phyloP scores from a whole-genome alignment of 768 basidiomycete species.

The Suillus tomentosus region DNA sequence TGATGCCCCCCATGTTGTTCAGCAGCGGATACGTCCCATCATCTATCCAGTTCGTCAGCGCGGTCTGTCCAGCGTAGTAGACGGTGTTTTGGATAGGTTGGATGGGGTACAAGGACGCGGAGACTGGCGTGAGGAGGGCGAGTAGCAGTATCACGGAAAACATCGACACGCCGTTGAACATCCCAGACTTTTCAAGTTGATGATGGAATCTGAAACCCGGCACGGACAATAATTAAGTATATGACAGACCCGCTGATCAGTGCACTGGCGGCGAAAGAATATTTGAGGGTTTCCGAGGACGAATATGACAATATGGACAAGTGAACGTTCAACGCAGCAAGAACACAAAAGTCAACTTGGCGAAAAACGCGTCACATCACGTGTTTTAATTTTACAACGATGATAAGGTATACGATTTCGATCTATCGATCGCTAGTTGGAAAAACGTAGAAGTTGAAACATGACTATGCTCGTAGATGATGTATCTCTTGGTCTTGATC shows the following conservation, averaged over 20 bases:
- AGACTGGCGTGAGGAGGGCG: conserved; percentile 18
- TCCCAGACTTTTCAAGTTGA: neutral
- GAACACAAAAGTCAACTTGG: no score
- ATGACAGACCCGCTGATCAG: conserved; percentile 33
- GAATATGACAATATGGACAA: neutral
- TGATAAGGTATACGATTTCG: neutral
- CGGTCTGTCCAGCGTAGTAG: conserved; percentile 45
- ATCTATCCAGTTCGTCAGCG: conserved; percentile 52
- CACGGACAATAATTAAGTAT: neutral
- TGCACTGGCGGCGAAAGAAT: conserved; percentile 10
- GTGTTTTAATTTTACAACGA: conserved; percentile 6
- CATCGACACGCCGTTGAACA: conserved; percentile 12
- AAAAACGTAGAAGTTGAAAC: neutral
- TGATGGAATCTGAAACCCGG: neutral
- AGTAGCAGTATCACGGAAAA: neutral
- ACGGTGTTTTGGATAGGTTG: conserved; percentile 48
- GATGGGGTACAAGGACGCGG: conserved; percentile 51
- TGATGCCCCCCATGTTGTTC: conserved; percentile 41
- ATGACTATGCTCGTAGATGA: neutral
- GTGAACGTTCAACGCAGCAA: no score
- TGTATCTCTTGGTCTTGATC: neutral
- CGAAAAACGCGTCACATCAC: conserved; percentile 3
- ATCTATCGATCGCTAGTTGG: neutral
- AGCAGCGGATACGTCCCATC: conserved; percentile 44
- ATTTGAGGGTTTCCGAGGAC: neutral